Evolutionary conservation across 495 filamentous ascomycete species (phyloP).

Genomic region (Aspergillus ostianus): DNA sequence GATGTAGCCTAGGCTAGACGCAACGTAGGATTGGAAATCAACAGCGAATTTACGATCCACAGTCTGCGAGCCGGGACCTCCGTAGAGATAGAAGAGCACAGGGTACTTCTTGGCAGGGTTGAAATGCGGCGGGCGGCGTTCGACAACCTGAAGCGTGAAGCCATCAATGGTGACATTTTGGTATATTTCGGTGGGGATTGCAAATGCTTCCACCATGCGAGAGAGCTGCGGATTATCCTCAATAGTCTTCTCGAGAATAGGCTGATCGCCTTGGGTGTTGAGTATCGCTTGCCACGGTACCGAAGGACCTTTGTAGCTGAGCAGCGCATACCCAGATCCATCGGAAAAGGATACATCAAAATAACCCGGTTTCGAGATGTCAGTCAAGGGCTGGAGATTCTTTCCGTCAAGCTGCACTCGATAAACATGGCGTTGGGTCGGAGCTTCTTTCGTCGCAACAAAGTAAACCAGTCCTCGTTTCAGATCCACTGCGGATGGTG

Average conservation of each 20-base stretch:
- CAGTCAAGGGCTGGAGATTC: constrained; percentile 66
- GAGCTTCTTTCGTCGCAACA: constrained; percentile 78
- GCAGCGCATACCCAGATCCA: constrained; percentile 73
- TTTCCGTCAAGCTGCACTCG: constrained; percentile 80
- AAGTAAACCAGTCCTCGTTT: constrained; percentile 85
- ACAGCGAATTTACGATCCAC: constrained; percentile 80
- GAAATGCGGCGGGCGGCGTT: constrained; percentile 89
- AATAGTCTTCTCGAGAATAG: constrained; percentile 61
- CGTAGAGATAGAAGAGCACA: constrained; percentile 91
- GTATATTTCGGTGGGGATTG: constrained; percentile 82
- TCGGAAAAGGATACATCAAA: constrained; percentile 84
- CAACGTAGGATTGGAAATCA: constrained; percentile 89
- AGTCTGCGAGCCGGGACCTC: constrained; percentile 83
- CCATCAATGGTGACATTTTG: constrained; percentile 80
- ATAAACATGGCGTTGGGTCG: constrained; percentile 89
- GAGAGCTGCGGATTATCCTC: constrained; percentile 74
- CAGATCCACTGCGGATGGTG: constrained; percentile 85
- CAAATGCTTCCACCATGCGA: constrained; percentile 67
- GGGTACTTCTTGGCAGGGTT: constrained; percentile 83
- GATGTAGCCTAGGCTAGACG: constrained; percentile 84
- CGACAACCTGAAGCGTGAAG: constrained; percentile 77
- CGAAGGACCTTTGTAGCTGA: constrained; percentile 78
- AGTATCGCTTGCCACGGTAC: constrained; percentile 93
- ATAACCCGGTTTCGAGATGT: constrained; percentile 76
- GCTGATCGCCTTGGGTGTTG: constrained; percentile 69